Percentiles rank a stretch among this genome's conserved stretches.
These are phyloP conservation scores for Backusella sp. DNA, from an alignment of 192 early-diverging fungal genomes.

Conservation along the genomic window DNA sequence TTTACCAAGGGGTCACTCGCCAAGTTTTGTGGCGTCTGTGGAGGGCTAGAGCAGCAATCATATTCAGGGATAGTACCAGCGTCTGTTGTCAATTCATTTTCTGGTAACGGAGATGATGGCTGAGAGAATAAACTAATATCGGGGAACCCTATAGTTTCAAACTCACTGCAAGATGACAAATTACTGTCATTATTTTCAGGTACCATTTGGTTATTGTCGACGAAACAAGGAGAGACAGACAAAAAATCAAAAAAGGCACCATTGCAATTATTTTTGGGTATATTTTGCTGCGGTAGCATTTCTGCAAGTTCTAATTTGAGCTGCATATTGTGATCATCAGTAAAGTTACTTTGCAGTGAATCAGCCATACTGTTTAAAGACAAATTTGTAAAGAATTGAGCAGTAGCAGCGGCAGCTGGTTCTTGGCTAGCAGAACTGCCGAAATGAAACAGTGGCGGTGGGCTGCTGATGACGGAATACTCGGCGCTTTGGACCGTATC, in stretches of 20 bases:
- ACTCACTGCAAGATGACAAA: background rate
- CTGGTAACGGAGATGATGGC: background rate
- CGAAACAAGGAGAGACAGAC: background rate
- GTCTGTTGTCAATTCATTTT: background rate
- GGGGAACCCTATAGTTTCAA: background rate
- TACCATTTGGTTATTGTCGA: background rate
- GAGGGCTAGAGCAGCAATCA: background rate
- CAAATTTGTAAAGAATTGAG: background rate
- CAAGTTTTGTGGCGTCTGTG: background rate
- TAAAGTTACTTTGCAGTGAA: background rate
- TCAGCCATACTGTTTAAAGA: background rate
- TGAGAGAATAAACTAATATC: background rate
- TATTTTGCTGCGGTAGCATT: background rate
- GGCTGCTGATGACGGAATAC: background rate
- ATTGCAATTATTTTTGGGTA: background rate
- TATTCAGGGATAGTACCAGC: background rate
- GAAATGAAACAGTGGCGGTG: background rate
- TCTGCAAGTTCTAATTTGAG: background rate
- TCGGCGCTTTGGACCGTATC: background rate
- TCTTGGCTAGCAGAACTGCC: background rate
- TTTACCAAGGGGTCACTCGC: background rate
- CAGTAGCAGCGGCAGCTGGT: background rate
- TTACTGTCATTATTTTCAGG: background rate
- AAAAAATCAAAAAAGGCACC: background rate
- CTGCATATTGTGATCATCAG: background rate